These are phyloP conservation scores for Penicillium angulare DNA, from an alignment of 495 filamentous ascomycete species.

Conservation along the genomic window DNA sequence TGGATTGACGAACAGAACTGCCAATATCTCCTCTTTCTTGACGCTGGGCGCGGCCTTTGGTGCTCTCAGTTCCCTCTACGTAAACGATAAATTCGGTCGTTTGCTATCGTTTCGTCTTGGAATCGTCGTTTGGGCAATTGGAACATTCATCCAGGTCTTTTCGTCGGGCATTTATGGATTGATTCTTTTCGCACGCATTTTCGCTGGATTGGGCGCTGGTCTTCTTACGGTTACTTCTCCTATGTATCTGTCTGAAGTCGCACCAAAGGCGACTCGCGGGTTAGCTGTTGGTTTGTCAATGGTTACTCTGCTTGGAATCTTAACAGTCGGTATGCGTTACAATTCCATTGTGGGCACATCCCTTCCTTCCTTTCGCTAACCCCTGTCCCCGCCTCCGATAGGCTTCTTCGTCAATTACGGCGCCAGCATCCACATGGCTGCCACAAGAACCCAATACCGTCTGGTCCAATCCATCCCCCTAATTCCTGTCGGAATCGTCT, in stretches of 20 bases:
- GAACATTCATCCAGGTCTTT: slow-evolving; percentile 43
- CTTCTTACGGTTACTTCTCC: slow-evolving; percentile 48
- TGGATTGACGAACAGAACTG: slow-evolving; percentile 39
- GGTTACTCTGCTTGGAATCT: slow-evolving; percentile 43
- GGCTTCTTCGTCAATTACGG: slow-evolving; percentile 52
- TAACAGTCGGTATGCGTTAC: slow-evolving; percentile 36
- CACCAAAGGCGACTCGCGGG: slow-evolving; percentile 46
- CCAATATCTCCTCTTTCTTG: slow-evolving; percentile 48
- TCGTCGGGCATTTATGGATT: slow-evolving; percentile 45
- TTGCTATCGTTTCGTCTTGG: slow-evolving; percentile 39
- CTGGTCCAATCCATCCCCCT: slow-evolving; percentile 44
- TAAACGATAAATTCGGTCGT: slow-evolving; percentile 44
- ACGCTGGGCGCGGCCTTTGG: slow-evolving; percentile 45
- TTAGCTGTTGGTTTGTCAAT: slow-evolving; percentile 49
- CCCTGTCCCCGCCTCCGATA: not conserved
- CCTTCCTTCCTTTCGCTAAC: not conserved
- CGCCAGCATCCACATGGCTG: slow-evolving; percentile 37
- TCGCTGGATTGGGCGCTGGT: slow-evolving; percentile 47
- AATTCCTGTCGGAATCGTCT: slow-evolving; percentile 39
- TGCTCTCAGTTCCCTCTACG: slow-evolving; percentile 34
- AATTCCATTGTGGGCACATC: not conserved
- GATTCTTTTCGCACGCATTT: slow-evolving; percentile 44
- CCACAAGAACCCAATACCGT: slow-evolving; percentile 41
- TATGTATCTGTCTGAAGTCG: slow-evolving; percentile 53
- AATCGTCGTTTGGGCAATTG: slow-evolving; percentile 39